Evolutionary conservation across 305 asterid genomes (phyloP).

Genomic region (Coffea humblotiana): DNA sequence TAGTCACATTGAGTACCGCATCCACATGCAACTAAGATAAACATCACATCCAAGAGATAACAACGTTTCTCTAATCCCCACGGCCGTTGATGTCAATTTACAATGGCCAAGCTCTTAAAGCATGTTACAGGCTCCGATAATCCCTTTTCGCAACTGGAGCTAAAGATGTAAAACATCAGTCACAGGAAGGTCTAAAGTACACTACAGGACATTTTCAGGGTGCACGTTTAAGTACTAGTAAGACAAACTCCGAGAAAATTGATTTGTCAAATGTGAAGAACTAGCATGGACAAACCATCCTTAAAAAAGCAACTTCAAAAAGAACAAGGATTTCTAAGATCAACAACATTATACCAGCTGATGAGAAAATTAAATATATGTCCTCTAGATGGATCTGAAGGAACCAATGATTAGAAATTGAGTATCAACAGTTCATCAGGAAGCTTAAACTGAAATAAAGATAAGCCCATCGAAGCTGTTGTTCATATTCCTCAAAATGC

Average conservation of each 20-base stretch:
- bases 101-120: background rate
- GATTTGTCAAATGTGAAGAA: background rate
- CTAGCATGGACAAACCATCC: background rate
- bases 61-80: conserved; percentile 1
- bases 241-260: background rate
- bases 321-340: background rate
- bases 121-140: background rate
- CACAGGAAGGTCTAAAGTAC: background rate
- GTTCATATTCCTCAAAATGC: too few species aligned
- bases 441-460: too few species aligned
- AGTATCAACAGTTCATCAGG: too few species aligned
- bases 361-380: too few species aligned
- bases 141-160: background rate
- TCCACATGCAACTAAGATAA: background rate
- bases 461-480: too few species aligned
- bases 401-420: too few species aligned
- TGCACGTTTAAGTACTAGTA: background rate
- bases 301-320: background rate
- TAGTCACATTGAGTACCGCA: background rate
- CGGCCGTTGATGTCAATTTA: background rate
- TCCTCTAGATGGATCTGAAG: too few species aligned
- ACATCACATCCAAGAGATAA: background rate
- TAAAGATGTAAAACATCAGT: background rate
- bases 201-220: background rate
- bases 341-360: too few species aligned